A percentile compares a stretch with the other conserved stretches of the same genome.
phyloP scores from a whole-genome alignment of 2,329 filamentous ascomycete genomes.

The Phyllosticta citribraziliensis region DNA sequence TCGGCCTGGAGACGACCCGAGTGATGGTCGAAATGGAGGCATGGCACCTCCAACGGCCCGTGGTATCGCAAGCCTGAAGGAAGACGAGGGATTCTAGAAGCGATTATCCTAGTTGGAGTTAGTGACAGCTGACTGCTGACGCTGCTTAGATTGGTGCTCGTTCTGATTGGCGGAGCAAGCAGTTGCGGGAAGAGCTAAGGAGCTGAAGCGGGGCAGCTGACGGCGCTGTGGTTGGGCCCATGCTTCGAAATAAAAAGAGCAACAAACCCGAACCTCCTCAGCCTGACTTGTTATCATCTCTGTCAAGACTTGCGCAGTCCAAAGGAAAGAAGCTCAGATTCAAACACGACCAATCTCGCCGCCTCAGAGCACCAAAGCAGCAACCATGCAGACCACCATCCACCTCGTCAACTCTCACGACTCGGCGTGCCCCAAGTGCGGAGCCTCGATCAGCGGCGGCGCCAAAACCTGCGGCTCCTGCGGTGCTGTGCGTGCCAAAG shows the following conservation, averaged over 20 bases:
- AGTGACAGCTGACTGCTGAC: not conserved
- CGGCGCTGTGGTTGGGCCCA: not conserved
- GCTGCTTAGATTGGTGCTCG: constrained; percentile 6
- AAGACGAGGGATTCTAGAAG: constrained; percentile 10
- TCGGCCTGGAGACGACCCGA: constrained; percentile 38
- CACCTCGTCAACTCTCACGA: constrained; percentile 23
- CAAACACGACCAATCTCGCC: not conserved
- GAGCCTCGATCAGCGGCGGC: constrained; percentile 21
- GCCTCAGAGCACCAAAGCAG: not conserved
- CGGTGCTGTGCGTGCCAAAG: constrained; percentile 23
- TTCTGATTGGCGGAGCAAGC: constrained; percentile 9
- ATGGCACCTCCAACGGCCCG: constrained; percentile 28
- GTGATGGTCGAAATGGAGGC: constrained; percentile 11
- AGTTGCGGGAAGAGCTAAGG: constrained; percentile 1
- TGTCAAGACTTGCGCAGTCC: not conserved
- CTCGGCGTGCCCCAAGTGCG: constrained; percentile 30
- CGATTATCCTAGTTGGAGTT: not conserved
- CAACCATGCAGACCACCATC: constrained; percentile 12
- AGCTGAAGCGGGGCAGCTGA: constrained; percentile 10
- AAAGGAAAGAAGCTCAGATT: not conserved
- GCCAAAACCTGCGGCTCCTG: constrained; percentile 29
- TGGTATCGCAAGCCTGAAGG: constrained; percentile 16
- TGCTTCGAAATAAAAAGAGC: not conserved
- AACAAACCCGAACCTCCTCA: not conserved
- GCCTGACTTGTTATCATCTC: not conserved